Percentiles rank a stretch among this genome's conserved stretches.
These are phyloP conservation scores for Macadamia integrifolia DNA, from an alignment of 164 flowering plant genomes.

Conservation along the genomic window DNA sequence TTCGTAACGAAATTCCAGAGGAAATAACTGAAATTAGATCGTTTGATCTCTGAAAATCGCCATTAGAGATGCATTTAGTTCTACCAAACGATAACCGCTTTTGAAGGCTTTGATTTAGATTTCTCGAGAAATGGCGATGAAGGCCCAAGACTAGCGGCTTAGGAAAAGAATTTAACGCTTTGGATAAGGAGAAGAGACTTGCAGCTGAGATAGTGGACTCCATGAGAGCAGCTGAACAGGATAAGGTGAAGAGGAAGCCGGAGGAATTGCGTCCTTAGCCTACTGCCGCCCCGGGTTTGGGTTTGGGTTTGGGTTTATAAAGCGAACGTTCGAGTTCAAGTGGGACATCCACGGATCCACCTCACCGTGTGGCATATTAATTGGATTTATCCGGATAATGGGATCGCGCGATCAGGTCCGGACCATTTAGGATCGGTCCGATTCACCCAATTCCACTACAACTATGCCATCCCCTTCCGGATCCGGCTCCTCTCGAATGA, in stretches of 20 bases:
- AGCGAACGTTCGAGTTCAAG: too few relatives aligned
- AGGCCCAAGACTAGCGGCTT: conserved; percentile 6
- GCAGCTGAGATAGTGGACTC: conserved; percentile 32
- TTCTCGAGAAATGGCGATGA: conserved; percentile 20
- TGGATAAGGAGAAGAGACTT: conserved; percentile 31
- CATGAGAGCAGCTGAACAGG: conserved; percentile 19
- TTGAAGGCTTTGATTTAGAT: conserved; percentile 9
- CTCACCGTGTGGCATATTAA: too few relatives aligned
- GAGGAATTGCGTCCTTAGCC: too few relatives aligned
- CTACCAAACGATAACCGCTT: conserved; percentile 14
- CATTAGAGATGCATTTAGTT: conserved; percentile 15
- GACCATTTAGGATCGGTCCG: too few relatives aligned
- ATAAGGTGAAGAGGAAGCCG: neutral
- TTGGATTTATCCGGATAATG: too few relatives aligned
- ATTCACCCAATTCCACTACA: too few relatives aligned
- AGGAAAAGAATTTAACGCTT: conserved; percentile 25
- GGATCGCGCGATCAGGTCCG: too few relatives aligned
- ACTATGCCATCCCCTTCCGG: too few relatives aligned
- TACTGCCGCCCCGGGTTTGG: too few relatives aligned
- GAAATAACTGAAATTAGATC: conserved; percentile 6
- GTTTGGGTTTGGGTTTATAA: too few relatives aligned
- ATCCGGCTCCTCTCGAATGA: too few relatives aligned
- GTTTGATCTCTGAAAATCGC: conserved; percentile 5
- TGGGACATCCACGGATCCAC: too few relatives aligned
- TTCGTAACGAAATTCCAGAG: conserved; percentile 12